Evolutionary conservation across 179 eudicot genomes (phyloP).

Genomic region (Spergularia azorica): DNA sequence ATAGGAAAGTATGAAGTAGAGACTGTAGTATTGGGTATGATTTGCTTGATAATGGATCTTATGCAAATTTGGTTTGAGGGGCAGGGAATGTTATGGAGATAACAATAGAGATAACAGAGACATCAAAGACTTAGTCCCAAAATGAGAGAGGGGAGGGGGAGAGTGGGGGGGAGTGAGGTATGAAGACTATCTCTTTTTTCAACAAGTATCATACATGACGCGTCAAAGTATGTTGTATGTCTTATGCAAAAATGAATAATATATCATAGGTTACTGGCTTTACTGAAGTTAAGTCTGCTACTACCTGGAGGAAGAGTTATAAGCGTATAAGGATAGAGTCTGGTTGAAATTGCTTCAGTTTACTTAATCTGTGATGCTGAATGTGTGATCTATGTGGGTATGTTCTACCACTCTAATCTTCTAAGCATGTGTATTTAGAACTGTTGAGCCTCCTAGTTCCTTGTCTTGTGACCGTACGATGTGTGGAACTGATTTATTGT

Average conservation of each 20-base stretch:
- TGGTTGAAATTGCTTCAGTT: background rate
- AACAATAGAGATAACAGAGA: background rate
- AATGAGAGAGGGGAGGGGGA: background rate
- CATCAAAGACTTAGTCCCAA: background rate
- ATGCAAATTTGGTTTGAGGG: background rate
- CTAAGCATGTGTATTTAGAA: background rate
- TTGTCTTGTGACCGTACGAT: slow-evolving; percentile 9
- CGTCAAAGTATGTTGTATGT: background rate
- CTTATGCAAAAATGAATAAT: background rate
- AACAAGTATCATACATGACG: background rate
- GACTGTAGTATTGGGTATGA: background rate
- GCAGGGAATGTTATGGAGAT: background rate
- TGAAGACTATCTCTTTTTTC: background rate
- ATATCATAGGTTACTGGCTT: background rate
- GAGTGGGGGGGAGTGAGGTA: background rate
- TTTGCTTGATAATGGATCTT: background rate
- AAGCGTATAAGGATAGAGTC: background rate
- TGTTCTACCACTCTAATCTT: background rate
- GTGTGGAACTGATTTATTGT: slow-evolving; percentile 4
- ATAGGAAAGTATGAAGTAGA: background rate
- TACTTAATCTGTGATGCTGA: background rate
- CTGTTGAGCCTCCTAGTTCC: background rate
- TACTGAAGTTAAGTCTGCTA: background rate
- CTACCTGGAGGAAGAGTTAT: background rate
- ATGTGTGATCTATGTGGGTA: background rate